Evolutionary conservation across 2,329 filamentous ascomycete genomes (phyloP).

Genomic region (Pseudocercospora fuligena): DNA sequence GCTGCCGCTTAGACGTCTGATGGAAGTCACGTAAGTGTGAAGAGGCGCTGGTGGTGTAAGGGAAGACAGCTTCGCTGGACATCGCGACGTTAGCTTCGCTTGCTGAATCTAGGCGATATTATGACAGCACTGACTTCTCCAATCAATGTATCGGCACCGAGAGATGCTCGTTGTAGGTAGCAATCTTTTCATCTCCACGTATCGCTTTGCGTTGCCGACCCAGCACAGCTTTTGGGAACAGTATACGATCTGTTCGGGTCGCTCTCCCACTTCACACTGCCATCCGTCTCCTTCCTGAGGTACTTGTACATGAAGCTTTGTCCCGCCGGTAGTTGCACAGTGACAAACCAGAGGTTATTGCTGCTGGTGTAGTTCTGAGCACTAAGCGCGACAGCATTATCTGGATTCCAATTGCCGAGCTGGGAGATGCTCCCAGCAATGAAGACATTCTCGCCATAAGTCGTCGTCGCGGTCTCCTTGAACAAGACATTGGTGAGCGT

Average conservation of each 20-base stretch:
- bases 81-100: background rate
- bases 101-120: background rate
- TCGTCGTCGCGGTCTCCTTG: slow-evolving; percentile 49
- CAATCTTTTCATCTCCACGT: slow-evolving; percentile 31
- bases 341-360: slow-evolving; percentile 65
- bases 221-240: slow-evolving; percentile 29
- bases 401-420: slow-evolving; percentile 64
- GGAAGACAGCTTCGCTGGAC: background rate
- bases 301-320: slow-evolving; percentile 69
- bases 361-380: slow-evolving; percentile 62
- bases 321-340: slow-evolving; percentile 59
- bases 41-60: background rate
- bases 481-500: slow-evolving; percentile 50
- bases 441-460: slow-evolving; percentile 67
- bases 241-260: slow-evolving; percentile 26
- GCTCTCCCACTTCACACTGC: slow-evolving; percentile 64
- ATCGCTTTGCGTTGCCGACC: slow-evolving; percentile 27
- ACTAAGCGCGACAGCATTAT: slow-evolving; percentile 60
- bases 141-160: background rate
- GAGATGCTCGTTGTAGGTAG: background rate
- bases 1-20: background rate
- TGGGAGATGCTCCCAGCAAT: slow-evolving; percentile 63
- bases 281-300: slow-evolving; percentile 61
- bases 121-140: background rate
- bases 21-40: background rate